Evolutionary conservation across 345 rosid genomes (phyloP).

Genomic region (Melaleuca alternifolia): DNA sequence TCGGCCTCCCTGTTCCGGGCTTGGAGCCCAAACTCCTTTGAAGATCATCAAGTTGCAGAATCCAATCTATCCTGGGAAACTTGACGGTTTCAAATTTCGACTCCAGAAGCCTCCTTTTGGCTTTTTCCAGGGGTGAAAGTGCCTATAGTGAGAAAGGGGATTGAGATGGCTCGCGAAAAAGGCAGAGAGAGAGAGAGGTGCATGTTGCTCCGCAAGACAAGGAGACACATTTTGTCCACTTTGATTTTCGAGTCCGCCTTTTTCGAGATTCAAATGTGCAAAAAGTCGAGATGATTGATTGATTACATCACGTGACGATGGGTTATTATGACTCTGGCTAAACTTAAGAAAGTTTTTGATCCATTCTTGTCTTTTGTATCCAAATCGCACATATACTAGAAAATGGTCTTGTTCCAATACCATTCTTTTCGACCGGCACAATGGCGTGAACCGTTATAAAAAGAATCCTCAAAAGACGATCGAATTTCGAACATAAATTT

Average conservation of each 20-base stretch:
- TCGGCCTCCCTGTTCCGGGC: not conserved
- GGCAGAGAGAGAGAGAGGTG: not conserved
- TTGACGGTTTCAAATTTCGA: not conserved
- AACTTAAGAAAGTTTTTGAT: no score
- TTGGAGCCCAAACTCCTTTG: not conserved
- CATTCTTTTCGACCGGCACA: not conserved
- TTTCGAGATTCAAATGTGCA: not conserved
- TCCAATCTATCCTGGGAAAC: not conserved
- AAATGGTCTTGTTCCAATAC: not conserved
- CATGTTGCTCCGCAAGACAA: not conserved
- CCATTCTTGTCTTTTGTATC: not conserved
- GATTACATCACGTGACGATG: not conserved
- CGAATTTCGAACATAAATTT: not conserved
- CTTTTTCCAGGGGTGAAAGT: not conserved
- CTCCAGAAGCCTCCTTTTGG: not conserved
- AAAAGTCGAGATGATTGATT: not conserved
- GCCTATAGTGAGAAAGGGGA: not conserved
- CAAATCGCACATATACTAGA: not conserved
- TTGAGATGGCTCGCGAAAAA: not conserved
- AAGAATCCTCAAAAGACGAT: not conserved
- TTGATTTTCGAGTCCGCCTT: not conserved
- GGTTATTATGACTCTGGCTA: no score
- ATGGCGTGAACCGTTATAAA: not conserved
- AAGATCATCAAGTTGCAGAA: not conserved
- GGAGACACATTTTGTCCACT: not conserved